These are phyloP conservation scores for Panicum virgatum DNA, from an alignment of 202 grass and related monocot genomes.

Conservation along the genomic window DNA sequence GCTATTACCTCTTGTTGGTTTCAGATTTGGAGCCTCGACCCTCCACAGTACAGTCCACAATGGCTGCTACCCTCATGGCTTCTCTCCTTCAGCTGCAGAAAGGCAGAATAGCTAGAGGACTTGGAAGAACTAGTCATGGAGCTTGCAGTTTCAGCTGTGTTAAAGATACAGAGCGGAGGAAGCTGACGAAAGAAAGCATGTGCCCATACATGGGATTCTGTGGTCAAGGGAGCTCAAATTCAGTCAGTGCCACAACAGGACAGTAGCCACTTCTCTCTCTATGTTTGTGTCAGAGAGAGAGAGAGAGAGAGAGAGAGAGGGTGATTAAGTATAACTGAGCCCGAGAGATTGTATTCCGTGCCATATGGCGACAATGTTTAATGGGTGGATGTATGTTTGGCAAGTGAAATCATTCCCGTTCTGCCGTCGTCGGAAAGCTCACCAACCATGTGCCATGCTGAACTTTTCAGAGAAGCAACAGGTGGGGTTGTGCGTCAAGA, in stretches of 20 bases:
- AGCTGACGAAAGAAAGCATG: slow-evolving; percentile 32
- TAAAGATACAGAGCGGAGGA: slow-evolving; percentile 6
- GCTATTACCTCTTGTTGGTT: slow-evolving; percentile 23
- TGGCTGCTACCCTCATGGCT: slow-evolving; percentile 26
- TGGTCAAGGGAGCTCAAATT: slow-evolving; percentile 45
- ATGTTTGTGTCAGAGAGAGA: slow-evolving; percentile 5
- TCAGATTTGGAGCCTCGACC: slow-evolving; percentile 35
- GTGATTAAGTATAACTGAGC: slow-evolving; percentile 44
- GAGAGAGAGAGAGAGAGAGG: not conserved
- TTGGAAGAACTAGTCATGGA: not conserved
- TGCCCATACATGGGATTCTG: slow-evolving; percentile 34
- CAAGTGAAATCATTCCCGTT: slow-evolving; percentile 46
- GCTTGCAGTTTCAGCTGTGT: slow-evolving; percentile 23
- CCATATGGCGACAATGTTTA: slow-evolving; percentile 46
- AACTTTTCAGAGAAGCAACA: slow-evolving; percentile 56
- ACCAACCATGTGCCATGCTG: slow-evolving; percentile 61
- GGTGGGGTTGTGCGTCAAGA: slow-evolving; percentile 36
- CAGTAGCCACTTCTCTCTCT: not conserved
- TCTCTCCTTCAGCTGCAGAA: slow-evolving; percentile 37
- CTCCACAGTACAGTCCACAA: slow-evolving; percentile 19
- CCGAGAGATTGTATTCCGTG: slow-evolving; percentile 40
- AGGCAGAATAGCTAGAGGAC: slow-evolving; percentile 16
- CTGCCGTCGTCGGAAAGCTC: slow-evolving; percentile 42
- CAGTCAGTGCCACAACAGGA: slow-evolving; percentile 29
- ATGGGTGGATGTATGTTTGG: slow-evolving; percentile 44